These are phyloP conservation scores for Mycena chlorophos DNA, from an alignment of 768 basidiomycete species.

Conservation along the genomic window DNA sequence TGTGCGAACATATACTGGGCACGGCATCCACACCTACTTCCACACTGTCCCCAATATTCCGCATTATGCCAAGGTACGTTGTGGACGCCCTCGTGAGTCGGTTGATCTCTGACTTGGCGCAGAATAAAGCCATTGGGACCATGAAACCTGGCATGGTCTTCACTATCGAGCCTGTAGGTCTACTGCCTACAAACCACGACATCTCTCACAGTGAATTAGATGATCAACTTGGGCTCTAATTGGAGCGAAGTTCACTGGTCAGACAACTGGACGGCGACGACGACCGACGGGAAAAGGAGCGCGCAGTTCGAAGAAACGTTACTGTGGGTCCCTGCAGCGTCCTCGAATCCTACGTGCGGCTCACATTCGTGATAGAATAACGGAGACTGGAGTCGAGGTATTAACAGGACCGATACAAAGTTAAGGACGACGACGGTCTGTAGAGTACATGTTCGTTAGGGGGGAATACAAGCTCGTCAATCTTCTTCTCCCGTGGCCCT, in stretches of 20 bases:
- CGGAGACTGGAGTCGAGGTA: conserved; percentile 70
- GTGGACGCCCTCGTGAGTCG: background rate
- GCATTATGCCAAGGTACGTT: conserved; percentile 74
- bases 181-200: conserved; percentile 4
- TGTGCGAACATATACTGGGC: conserved; percentile 89
- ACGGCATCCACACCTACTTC: conserved; percentile 87
- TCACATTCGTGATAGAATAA: conserved; percentile 57
- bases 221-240: conserved; percentile 86
- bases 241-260: conserved; percentile 86
- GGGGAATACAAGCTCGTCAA: too few species aligned
- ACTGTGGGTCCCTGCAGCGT: conserved; percentile 57
- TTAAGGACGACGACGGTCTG: conserved; percentile 17
- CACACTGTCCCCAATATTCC: conserved; percentile 86
- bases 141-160: conserved; percentile 95
- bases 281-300: conserved; percentile 83
- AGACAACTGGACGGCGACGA: conserved; percentile 96
- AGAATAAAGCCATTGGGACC: conserved; percentile 84
- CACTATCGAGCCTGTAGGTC: conserved; percentile 75
- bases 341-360: conserved; percentile 1
- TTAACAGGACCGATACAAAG: background rate
- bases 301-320: conserved; percentile 99
- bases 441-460: conserved; percentile 22
- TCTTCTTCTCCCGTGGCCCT: conserved; percentile 21
- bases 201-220: conserved; percentile 44
- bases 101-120: background rate